Percentiles rank a stretch among this genome's conserved stretches.
phyloP scores from a whole-genome alignment of 371 early-diverging fungal genomes.

The Quaeritorhiza haematococci region DNA sequence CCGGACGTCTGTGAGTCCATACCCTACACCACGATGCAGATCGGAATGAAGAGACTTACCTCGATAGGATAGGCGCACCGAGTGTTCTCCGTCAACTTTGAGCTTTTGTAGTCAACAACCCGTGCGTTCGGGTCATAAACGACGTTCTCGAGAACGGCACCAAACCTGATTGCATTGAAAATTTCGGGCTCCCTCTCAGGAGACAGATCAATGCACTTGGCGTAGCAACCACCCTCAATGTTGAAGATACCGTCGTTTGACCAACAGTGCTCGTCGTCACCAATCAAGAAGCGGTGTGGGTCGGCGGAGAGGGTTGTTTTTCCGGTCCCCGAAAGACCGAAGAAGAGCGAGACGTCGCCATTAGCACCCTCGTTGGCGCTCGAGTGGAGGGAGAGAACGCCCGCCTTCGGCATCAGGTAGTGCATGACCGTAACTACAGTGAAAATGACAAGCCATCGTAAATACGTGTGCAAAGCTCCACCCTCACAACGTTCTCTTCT shows the following conservation, averaged over 20 bases:
- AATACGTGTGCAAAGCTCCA: no score
- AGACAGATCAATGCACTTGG: conserved; percentile 91
- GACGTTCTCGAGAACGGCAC: conserved; percentile 93
- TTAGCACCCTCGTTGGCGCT: conserved; percentile 89
- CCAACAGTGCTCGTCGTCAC: conserved; percentile 99
- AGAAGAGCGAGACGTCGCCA: conserved; percentile 95
- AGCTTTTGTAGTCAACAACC: conserved; percentile 81
- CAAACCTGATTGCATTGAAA: conserved; percentile 91
- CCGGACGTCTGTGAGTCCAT: not conserved
- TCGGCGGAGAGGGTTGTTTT: conserved; percentile 97
- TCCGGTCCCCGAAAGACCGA: conserved; percentile 96
- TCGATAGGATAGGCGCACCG: conserved; percentile 95
- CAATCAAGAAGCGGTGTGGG: conserved; percentile 87
- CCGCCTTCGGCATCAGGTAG: conserved; percentile 94
- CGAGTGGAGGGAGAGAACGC: conserved; percentile 93
- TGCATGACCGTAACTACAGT: conserved; percentile 93
- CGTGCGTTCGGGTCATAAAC: conserved; percentile 77
- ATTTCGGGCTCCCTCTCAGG: conserved; percentile 97
- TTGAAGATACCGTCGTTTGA: conserved; percentile 91
- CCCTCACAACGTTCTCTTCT: not conserved
- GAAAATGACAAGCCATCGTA: no score
- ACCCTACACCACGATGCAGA: no score
- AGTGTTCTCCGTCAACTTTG: conserved; percentile 90
- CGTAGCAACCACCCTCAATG: conserved; percentile 98
- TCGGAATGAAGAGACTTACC: no score